These are phyloP conservation scores for Gossypium aridum DNA, from an alignment of 441 rosid genomes.

Conservation along the genomic window DNA sequence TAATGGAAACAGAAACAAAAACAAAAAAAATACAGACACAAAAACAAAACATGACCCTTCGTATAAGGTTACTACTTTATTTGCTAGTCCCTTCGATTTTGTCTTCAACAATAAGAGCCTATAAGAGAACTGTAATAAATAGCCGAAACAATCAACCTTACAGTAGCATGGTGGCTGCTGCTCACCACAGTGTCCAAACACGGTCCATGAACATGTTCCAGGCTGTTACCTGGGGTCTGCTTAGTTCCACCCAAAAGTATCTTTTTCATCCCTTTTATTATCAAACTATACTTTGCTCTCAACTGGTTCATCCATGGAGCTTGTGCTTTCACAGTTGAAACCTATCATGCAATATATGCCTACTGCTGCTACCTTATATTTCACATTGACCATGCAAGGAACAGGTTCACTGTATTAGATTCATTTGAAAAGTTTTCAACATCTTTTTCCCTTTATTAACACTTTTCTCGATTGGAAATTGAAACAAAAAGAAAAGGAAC, in stretches of 20 bases:
- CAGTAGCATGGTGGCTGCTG: constrained; percentile 68
- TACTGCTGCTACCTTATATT: constrained; percentile 44
- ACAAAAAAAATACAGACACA: no score
- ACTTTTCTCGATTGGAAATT: no score
- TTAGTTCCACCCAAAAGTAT: constrained; percentile 61
- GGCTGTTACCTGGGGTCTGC: constrained; percentile 72
- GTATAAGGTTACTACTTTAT: no score
- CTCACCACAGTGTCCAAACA: neutral
- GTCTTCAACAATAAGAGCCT: no score
- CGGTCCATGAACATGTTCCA: constrained; percentile 55
- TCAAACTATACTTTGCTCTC: constrained; percentile 46
- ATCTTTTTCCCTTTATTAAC: neutral
- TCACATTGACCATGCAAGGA: constrained; percentile 34
- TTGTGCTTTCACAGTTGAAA: constrained; percentile 31
- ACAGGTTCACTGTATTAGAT: constrained; percentile 41
- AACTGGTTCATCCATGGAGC: constrained; percentile 82
- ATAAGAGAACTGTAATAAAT: neutral
- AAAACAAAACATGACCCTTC: no score
- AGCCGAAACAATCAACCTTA: constrained; percentile 60
- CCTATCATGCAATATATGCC: constrained; percentile 45
- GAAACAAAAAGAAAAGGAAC: no score
- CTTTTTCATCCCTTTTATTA: constrained; percentile 36
- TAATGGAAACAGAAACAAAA: no score
- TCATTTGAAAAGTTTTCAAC: neutral
- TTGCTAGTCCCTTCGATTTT: no score